Evolutionary conservation across 2,329 filamentous ascomycete species (phyloP), one percentile per base, ranked within the genome.

Genomic region (Pezicula neosporulosa): DNA sequence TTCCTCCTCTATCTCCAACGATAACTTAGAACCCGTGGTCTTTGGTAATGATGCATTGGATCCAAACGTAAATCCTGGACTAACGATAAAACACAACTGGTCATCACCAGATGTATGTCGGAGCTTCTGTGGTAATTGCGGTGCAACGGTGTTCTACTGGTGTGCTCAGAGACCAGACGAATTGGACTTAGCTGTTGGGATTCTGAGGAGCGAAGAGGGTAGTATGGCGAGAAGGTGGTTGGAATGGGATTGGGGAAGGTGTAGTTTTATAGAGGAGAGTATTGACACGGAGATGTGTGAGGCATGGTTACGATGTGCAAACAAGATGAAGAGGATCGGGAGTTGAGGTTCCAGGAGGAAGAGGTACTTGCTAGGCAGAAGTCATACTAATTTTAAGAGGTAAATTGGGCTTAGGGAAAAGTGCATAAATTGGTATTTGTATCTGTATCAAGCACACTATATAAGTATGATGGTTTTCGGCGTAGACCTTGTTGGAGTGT

Each of bases 131-230:
- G 38, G 50, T 5, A 36, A 24, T 3, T 52, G 53, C 15, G 53
- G 53, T 8, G 50, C 47, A 8, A 48, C 47, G 2, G 30, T 52
- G 1, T 50, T 28, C 12, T 52, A 50, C 18, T 55, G 47, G 49
- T 39, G 37, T 48, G 18, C 19, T 10, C 21, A 49, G 13, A 21
- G 46, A 19, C 45, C 52, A 12, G 42, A 49, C 33, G 49, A 49
- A 27, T 9, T 54, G 15, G 53, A 52, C 36, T 47, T 56, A 24
- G 50, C 48, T 9, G 24, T 43, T 38, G 53, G 52, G 2, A 47
- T 56, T 5, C 50, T 56, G 30, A 49, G 49, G 21, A 38, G 16
- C 27, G 42, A 53, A 13, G 53, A 55, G 36, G 53, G 53, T n/a
- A 50, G 47, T 46, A 42, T 52, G 39, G 50, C 44, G 15, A 55